Percentiles rank a stretch among this genome's conserved stretches.
Evolutionary conservation across 768 basidiomycete species (phyloP).

Genomic region (Obba rivulosa): DNA sequence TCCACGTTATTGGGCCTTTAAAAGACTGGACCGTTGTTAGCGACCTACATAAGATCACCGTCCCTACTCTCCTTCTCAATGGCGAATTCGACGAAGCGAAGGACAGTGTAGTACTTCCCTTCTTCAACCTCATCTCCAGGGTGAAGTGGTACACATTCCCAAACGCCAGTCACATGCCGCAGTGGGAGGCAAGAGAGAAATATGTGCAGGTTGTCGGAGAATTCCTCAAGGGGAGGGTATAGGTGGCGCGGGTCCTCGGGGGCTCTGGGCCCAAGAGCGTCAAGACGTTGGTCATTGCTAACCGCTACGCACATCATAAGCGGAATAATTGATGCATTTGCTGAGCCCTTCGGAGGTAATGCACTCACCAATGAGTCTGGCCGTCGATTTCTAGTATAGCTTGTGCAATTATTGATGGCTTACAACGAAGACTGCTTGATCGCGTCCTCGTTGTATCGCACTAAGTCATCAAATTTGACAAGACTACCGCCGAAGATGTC

Average conservation of each 20-base stretch:
- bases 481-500: constrained; percentile 69
- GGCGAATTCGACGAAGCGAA: constrained; percentile 36
- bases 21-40: constrained; percentile 44
- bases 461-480: constrained; percentile 56
- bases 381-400: too few relatives aligned
- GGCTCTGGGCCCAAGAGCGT: too few relatives aligned
- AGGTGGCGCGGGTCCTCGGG: too few relatives aligned
- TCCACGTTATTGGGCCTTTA: constrained; percentile 34
- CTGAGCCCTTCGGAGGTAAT: too few relatives aligned
- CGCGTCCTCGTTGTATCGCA: constrained; percentile 21
- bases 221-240: constrained; percentile 21
- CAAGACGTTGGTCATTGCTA: too few relatives aligned
- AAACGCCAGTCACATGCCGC: constrained; percentile 39
- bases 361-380: too few relatives aligned
- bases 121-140: constrained; percentile 32
- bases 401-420: too few relatives aligned
- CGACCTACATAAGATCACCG: constrained; percentile 35
- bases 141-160: constrained; percentile 42
- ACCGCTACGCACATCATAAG: too few relatives aligned
- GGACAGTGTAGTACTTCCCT: constrained; percentile 31
- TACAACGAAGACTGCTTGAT: too few relatives aligned
- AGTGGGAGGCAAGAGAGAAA: constrained; percentile 36
- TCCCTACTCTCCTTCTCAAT: constrained; percentile 30
- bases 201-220: constrained; percentile 32
- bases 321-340: too few relatives aligned